A percentile compares a stretch with the other conserved stretches of the same genome.
phyloP scores from a whole-genome alignment of 2,329 filamentous ascomycete genomes.

The Dothistroma pini region DNA sequence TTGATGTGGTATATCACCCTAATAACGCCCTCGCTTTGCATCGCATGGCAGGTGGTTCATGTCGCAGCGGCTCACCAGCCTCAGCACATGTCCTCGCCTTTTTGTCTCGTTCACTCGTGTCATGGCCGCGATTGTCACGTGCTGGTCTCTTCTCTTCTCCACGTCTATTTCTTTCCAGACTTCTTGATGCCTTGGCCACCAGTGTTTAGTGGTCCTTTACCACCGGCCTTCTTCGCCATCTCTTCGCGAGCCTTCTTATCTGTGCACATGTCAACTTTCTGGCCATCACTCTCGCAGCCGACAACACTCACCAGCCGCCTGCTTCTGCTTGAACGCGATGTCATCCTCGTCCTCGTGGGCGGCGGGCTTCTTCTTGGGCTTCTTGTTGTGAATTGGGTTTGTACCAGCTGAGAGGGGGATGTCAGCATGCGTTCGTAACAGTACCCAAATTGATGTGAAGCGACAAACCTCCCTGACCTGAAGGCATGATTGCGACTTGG shows the following conservation, averaged over 20 bases:
- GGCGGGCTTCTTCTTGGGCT: slow-evolving; percentile 73
- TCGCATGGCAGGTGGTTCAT: background rate
- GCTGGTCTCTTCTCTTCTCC: background rate
- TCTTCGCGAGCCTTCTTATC: slow-evolving; percentile 71
- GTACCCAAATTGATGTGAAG: background rate
- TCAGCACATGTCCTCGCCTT: background rate
- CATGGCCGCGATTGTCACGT: background rate
- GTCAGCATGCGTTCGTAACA: slow-evolving; percentile 5
- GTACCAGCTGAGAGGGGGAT: slow-evolving; percentile 44
- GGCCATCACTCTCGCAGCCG: background rate
- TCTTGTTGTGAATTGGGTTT: slow-evolving; percentile 65
- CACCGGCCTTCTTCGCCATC: slow-evolving; percentile 77
- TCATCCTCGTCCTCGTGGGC: slow-evolving; percentile 88
- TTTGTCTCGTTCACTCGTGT: background rate
- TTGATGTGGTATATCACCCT: slow-evolving; percentile 12
- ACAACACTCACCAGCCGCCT: slow-evolving; percentile 67
- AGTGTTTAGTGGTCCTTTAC: slow-evolving; percentile 83
- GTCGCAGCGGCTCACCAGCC: background rate
- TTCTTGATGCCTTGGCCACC: slow-evolving; percentile 93
- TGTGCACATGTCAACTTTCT: slow-evolving; percentile 22
- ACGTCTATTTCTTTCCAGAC: slow-evolving; percentile 83
- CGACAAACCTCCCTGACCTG: slow-evolving; percentile 48
- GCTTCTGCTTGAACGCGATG: slow-evolving; percentile 75
- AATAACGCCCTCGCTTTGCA: slow-evolving; percentile 8
- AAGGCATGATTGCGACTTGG: slow-evolving; percentile 43